Conservation (phyloP, 768 basidiomycete genomes). For the Tremella fuciformis region DNA sequence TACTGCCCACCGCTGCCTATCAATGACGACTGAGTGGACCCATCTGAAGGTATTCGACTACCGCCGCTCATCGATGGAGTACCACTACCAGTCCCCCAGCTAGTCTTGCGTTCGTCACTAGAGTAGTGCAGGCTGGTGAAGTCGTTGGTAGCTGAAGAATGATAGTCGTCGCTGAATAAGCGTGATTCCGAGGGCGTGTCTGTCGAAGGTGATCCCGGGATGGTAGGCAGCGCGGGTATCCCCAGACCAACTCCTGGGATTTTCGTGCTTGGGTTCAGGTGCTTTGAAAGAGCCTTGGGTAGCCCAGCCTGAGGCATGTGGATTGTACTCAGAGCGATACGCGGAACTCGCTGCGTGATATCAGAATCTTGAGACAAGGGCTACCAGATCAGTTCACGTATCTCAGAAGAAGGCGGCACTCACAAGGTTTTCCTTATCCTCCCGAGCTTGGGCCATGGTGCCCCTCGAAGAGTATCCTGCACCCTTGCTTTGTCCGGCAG, state of each 20-base stretch:
- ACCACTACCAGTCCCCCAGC: background rate
- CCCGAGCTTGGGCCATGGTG: too few relatives aligned
- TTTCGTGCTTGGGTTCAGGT: too few relatives aligned
- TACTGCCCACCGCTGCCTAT: background rate
- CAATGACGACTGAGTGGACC: background rate
- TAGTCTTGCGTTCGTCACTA: background rate
- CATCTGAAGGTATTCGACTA: background rate
- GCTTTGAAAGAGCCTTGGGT: too few relatives aligned
- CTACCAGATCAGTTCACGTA: too few relatives aligned
- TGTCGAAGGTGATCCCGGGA: conserved; percentile 26
- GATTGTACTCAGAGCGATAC: too few relatives aligned
- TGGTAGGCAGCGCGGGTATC: conserved; percentile 14
- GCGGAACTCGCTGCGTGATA: too few relatives aligned
- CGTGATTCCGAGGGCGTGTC: background rate
- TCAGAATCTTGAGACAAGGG: too few relatives aligned
- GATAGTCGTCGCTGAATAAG: background rate
- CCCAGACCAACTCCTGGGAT: background rate
- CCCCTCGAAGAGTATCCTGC: too few relatives aligned
- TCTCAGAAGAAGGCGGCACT: too few relatives aligned
- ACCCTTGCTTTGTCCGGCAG: too few relatives aligned
- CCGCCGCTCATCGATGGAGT: background rate
- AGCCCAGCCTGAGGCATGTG: too few relatives aligned
- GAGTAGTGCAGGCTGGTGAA: conserved; percentile 2
- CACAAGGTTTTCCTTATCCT: too few relatives aligned
- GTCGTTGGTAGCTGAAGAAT: background rate